Conservation (phyloP, 2,329 filamentous ascomycete genomes). For the Parasarocladium wereldwijsianum region DNA sequence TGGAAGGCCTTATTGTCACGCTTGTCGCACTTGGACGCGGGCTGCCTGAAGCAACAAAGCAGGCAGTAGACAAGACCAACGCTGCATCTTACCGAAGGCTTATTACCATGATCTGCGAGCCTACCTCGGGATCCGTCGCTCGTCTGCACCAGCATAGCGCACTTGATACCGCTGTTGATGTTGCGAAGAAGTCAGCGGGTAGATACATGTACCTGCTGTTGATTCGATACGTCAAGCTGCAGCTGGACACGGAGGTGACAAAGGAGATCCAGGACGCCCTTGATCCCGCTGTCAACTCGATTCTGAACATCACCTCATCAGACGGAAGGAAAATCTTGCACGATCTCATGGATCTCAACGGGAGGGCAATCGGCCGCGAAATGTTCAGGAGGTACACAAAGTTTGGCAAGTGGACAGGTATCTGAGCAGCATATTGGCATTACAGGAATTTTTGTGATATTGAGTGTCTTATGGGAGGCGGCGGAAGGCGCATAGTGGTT, state of each 20-base stretch:
- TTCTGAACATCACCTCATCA: slow-evolving; percentile 41
- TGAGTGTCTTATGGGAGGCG: no score
- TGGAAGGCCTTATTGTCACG: slow-evolving; percentile 40
- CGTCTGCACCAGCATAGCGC: slow-evolving; percentile 25
- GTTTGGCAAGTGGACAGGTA: slow-evolving; percentile 50
- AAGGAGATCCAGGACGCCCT: slow-evolving; percentile 38
- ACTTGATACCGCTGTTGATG: slow-evolving; percentile 45
- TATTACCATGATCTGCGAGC: slow-evolving; percentile 44
- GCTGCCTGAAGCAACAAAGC: slow-evolving; percentile 11
- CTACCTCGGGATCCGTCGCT: slow-evolving; percentile 39
- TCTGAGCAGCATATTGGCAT: no score
- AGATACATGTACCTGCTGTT: slow-evolving; percentile 47
- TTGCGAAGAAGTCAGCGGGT: slow-evolving; percentile 45
- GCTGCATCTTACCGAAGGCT: slow-evolving; percentile 32
- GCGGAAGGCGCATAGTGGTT: no score
- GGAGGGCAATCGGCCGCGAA: slow-evolving; percentile 41
- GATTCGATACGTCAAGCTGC: slow-evolving; percentile 44
- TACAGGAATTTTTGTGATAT: no score
- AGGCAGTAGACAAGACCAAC: slow-evolving; percentile 7
- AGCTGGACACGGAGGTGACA: slow-evolving; percentile 39
- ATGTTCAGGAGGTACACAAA: slow-evolving; percentile 44
- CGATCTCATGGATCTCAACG: slow-evolving; percentile 43
- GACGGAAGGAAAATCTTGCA: slow-evolving; percentile 41
- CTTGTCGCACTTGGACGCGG: no score
- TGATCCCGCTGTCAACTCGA: slow-evolving; percentile 40